Percentiles rank a stretch among this genome's conserved stretches.
Evolutionary conservation across 176 grass and related monocot genomes (phyloP).

Genomic region (Bolboschoenus planiculmis): DNA sequence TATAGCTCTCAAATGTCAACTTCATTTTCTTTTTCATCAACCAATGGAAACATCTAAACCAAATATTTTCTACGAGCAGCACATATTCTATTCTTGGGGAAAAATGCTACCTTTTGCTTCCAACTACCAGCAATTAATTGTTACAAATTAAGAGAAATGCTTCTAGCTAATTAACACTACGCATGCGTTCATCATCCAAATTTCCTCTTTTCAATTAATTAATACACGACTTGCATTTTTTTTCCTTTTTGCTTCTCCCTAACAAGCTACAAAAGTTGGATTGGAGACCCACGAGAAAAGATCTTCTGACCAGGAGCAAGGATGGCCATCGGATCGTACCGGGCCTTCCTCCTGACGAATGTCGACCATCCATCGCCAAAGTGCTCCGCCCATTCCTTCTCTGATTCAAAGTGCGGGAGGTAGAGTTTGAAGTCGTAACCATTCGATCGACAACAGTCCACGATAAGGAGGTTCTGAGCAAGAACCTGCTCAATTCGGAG

Average conservation of each 20-base stretch:
- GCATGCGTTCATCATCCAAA: background rate
- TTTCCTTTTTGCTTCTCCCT: background rate
- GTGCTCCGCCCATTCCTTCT: constrained; percentile 62
- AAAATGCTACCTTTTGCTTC: background rate
- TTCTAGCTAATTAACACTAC: background rate
- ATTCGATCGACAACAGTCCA: constrained; percentile 45
- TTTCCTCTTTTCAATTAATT: background rate
- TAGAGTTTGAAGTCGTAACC: constrained; percentile 88
- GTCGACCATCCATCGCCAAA: constrained; percentile 56
- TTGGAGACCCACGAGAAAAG: constrained; percentile 35
- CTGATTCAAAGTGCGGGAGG: constrained; percentile 52
- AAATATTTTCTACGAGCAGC: background rate
- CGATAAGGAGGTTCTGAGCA: constrained; percentile 59
- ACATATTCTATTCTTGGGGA: background rate
- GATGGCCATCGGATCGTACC: constrained; percentile 65
- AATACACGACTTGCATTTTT: background rate
- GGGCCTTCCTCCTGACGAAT: constrained; percentile 57
- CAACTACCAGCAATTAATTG: background rate
- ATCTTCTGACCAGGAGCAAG: constrained; percentile 83
- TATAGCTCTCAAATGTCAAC: background rate
- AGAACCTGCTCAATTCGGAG: constrained; percentile 47
- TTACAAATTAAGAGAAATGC: background rate
- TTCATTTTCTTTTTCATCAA: background rate
- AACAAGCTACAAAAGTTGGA: constrained; percentile 7
- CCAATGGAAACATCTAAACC: background rate